Evolutionary conservation across 108 stramenopile species (phyloP), one percentile per base, ranked within the genome.

Genomic region (Cyclotella kingstonii): DNA sequence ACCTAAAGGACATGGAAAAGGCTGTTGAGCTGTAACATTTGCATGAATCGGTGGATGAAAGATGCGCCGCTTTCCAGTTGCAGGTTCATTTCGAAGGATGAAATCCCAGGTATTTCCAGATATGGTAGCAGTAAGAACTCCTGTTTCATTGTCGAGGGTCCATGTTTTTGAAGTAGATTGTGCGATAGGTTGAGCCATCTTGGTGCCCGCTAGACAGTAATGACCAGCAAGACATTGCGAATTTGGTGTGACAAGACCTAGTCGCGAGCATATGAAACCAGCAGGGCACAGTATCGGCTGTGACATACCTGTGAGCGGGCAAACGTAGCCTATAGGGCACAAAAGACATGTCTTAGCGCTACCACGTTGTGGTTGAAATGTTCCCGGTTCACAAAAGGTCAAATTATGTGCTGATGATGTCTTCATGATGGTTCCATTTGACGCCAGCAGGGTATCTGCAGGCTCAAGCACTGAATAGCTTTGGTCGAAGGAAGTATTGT

Each of bases 281-380:
- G 72, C 77, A 8, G 84, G 82, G 54, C 93, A 94, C 26, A 71
- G 10, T 1, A 79, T 29, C 5, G 89, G 88, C 51, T 54, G 31
- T 21, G 62, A 33, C 35, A 88, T 59, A 10, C 93, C 93, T 22
- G 50, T 44, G 33, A 84, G 66, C 15, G 93, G 81, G 54, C 93
- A 94, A 12, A 83, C 57, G 51, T 62, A 90, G 12, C 93, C 90
- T 3, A 91, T 63, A 18, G 90, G 86, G 51, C 93, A 94, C 2
- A 53, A 28, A 2, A 88, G 62, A 35, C 90, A 91, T 12, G 43
- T 7, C 12, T 15, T 7, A 40, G 15, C 6, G 27, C 70, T 54
- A 18, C 81, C 85, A 30, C 50, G 34, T 44, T 58, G 69, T 4
- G 93, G 86, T 70, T 94, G 88, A 52, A 91, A 91, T 17, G 51